Evolutionary conservation across 2,329 filamentous ascomycete species (phyloP).

Genomic region (Colletotrichum sp.): DNA sequence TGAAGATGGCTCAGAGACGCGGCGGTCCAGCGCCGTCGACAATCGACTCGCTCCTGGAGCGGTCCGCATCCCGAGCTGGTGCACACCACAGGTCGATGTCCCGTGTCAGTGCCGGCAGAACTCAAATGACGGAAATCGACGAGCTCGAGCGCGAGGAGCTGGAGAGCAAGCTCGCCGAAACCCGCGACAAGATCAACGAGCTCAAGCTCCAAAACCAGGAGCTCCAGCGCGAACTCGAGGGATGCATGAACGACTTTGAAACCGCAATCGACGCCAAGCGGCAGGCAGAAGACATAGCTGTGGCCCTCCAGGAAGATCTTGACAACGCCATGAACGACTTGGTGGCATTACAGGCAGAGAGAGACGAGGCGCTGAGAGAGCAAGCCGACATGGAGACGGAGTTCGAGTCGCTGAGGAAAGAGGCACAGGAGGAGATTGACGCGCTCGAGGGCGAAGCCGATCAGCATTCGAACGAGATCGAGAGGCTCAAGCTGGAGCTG

Average conservation of each 20-base stretch:
- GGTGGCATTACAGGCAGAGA: conserved; percentile 78
- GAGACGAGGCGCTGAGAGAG: conserved; percentile 81
- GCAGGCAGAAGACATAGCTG: conserved; percentile 60
- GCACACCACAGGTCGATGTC: conserved; percentile 74
- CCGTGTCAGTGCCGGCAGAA: conserved; percentile 71
- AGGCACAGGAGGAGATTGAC: conserved; percentile 71
- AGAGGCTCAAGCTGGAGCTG: conserved; percentile 73
- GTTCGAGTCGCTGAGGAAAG: conserved; percentile 64
- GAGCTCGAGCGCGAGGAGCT: conserved; percentile 86
- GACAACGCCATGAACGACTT: conserved; percentile 82
- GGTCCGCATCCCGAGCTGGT: conserved; percentile 86
- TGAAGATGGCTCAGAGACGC: conserved; percentile 86
- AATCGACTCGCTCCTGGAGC: conserved; percentile 89
- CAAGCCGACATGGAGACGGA: conserved; percentile 63
- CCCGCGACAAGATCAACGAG: conserved; percentile 86
- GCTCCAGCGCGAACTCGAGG: conserved; percentile 81
- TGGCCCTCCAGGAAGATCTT: conserved; percentile 79
- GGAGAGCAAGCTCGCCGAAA: conserved; percentile 81
- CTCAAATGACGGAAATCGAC: conserved; percentile 61
- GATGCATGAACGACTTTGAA: conserved; percentile 81
- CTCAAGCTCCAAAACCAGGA: conserved; percentile 90
- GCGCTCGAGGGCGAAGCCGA: conserved; percentile 74
- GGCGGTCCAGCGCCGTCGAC: conserved; percentile 67
- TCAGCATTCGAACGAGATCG: conserved; percentile 72
- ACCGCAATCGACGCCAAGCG: conserved; percentile 68